Base-by-base conservation (phyloP, 2,329 filamentous ascomycete genomes). In the Seiridium cupressi region DNA sequence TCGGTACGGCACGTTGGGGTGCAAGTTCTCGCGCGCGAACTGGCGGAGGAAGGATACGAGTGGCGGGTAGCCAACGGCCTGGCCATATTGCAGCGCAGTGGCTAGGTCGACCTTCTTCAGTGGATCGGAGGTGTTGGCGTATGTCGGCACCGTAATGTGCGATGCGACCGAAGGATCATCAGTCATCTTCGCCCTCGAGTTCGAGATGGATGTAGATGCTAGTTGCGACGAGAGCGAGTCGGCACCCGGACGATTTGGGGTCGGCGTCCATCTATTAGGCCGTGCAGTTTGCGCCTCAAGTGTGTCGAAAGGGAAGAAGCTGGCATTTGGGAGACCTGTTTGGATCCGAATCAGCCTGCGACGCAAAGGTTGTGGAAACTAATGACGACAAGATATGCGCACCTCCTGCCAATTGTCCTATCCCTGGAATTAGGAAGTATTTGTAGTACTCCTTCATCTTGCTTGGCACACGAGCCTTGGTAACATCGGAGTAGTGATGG, bases 231-330 rank as follows among this genome's bases (percentile, higher is more conserved):
- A 65, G 2, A 81, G 74, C 35, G 79, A 65, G 32, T 38, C 49
- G 34, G 57, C 66, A 56, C 70, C 71, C 8, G 86, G 85, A 51
- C 81, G 77, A 71, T 89, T 90, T 44, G 87, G 84, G 9, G 88
- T 88, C 1, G 89, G 89, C 40, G 84, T 81, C 82, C 90, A 95
- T 73, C 93, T 85, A 64, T 89, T 80, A 6, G 92, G 88, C 63
- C 85, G 84, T 38, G 92, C 91, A 62, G 89, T 86, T 65, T 89
- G 87, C 46, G 93, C 91, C 75, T 96, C 92, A 63, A 97, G 86
- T 0, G 92, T 95, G 69, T 97, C 93, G 75, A 90, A 97, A 7
- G 93, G 93, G 70, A 97, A 97, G 77, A 92, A 92, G 60, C 84
- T 84, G 44, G 89, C 81, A 74, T 95, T 89, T 13, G 93, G 93